A percentile compares a stretch with the other conserved stretches of the same genome.
Conservation (phyloP, 202 grass and related monocot species). For the Hordeum pubiflorum region DNA sequence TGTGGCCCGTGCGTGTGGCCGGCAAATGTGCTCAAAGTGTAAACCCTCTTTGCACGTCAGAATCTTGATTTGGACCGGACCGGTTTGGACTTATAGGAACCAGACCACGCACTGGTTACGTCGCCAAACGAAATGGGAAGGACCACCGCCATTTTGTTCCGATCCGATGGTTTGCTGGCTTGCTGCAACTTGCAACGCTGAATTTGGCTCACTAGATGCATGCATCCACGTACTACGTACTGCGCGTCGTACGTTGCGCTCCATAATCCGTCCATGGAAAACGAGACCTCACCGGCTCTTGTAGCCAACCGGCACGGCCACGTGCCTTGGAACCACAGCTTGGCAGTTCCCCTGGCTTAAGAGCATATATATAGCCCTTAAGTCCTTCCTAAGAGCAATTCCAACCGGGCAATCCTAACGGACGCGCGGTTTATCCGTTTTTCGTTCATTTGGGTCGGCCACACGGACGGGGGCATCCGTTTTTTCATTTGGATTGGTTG, state of each 20-base stretch:
- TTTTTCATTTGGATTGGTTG: too few relatives aligned
- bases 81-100: background rate
- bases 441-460: too few relatives aligned
- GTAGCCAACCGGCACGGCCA: constrained; percentile 7
- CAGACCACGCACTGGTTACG: background rate
- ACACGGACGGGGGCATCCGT: too few relatives aligned
- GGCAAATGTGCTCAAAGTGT: background rate
- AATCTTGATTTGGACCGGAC: background rate
- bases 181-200: background rate
- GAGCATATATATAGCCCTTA: too few relatives aligned
- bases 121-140: background rate
- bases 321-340: background rate
- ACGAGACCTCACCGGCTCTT: background rate
- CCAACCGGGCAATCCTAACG: too few relatives aligned
- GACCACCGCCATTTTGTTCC: background rate
- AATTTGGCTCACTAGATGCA: constrained; percentile 1
- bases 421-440: too few relatives aligned
- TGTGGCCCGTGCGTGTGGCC: background rate
- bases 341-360: too few relatives aligned
- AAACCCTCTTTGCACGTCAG: background rate
- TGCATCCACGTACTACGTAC: background rate
- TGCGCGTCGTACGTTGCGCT: too few relatives aligned
- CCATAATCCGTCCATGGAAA: background rate
- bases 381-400: too few relatives aligned
- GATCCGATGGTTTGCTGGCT: too few relatives aligned